Evolutionary conservation across 2,329 filamentous ascomycete species (phyloP).

Genomic region (Neoscytalidium dimidiatum): DNA sequence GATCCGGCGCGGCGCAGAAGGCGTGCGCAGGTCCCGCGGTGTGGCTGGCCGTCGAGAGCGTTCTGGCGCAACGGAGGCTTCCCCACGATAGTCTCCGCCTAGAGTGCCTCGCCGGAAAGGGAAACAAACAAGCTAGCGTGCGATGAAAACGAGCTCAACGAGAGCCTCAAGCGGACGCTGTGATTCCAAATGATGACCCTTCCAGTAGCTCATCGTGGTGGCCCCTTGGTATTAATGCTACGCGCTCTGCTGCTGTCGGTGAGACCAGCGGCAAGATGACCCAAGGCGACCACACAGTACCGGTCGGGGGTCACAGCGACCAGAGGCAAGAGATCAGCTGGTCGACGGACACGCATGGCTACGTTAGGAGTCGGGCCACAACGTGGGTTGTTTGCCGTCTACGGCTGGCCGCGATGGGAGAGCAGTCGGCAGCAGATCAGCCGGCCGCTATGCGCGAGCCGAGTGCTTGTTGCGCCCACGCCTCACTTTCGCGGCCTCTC

Average conservation of each 20-base stretch:
- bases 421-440: neutral
- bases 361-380: neutral
- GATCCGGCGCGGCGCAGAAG: neutral
- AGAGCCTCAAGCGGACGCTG: neutral
- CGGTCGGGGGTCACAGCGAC: neutral
- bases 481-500: neutral
- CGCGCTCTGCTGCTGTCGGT: neutral
- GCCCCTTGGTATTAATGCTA: neutral
- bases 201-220: neutral
- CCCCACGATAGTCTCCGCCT: neutral
- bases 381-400: constrained; percentile 1
- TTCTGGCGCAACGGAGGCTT: constrained; percentile 7
- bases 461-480: constrained; percentile 4
- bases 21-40: neutral
- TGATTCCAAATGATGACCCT: neutral
- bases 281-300: neutral
- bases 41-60: constrained; percentile 17
- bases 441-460: neutral
- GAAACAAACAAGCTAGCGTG: neutral
- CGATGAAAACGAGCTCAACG: neutral
- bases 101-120: neutral
- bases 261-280: constrained; percentile 9
- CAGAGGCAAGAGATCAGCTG: constrained; percentile 9
- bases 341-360: neutral
- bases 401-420: constrained; percentile 7